Conservation (phyloP, 805 yeast genomes). For the Candida andamanensis region DNA sequence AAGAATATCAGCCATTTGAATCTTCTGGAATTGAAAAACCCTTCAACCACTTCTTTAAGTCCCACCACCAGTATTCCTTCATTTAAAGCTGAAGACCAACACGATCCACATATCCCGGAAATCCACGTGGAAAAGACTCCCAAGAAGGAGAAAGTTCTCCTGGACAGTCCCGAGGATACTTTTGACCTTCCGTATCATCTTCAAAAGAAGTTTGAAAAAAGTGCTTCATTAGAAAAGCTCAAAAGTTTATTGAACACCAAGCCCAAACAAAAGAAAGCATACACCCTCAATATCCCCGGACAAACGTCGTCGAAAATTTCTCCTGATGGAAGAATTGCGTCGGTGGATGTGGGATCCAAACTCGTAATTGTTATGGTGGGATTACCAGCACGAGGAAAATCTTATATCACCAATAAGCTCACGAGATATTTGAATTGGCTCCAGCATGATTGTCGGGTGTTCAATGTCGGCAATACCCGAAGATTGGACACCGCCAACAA, state of each 20-base stretch:
- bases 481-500: conserved; percentile 59
- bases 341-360: conserved; percentile 71
- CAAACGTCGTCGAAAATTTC: conserved; percentile 75
- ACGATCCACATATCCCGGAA: too few species aligned
- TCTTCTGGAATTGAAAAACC: conserved; percentile 26
- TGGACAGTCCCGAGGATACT: conserved; percentile 7
- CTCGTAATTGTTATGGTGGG: conserved; percentile 97
- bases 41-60: conserved; percentile 16
- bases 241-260: conserved; percentile 30
- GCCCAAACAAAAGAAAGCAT: conserved; percentile 52
- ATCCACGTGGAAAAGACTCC: conserved; percentile 7
- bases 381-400: conserved; percentile 90
- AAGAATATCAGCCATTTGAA: conserved; percentile 37
- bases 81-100: not conserved
- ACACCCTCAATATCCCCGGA: conserved; percentile 90
- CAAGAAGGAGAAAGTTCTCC: not conserved
- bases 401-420: conserved; percentile 86
- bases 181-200: conserved; percentile 31
- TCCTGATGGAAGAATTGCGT: conserved; percentile 66
- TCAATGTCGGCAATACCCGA: conserved; percentile 94
- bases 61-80: conserved; percentile 1
- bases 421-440: conserved; percentile 91
- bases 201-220: conserved; percentile 33
- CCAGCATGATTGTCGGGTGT: conserved; percentile 83
- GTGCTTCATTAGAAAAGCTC: conserved; percentile 37